Conservation (phyloP, 2,329 filamentous ascomycete genomes). For the Drechslera avenae region DNA sequence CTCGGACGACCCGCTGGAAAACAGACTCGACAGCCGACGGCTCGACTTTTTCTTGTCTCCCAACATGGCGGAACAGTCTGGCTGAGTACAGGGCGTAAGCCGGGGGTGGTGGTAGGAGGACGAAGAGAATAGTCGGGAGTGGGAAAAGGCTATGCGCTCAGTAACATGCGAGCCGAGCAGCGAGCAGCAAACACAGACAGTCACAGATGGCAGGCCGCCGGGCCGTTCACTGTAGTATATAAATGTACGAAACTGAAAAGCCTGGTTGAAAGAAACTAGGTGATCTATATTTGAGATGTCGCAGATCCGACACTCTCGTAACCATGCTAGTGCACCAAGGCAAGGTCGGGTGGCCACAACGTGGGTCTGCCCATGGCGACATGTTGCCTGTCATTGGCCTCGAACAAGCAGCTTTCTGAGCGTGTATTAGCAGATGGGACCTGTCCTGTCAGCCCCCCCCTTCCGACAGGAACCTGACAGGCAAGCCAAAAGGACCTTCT, state of each 20-base stretch:
- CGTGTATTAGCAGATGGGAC: slow-evolving; percentile 4
- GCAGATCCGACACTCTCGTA: slow-evolving; percentile 31
- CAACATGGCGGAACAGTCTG: slow-evolving; percentile 22
- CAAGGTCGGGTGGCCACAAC: slow-evolving; percentile 24
- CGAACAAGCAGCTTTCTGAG: neutral
- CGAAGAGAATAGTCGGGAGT: neutral
- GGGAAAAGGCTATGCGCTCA: slow-evolving; percentile 12
- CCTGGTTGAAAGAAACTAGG: slow-evolving; percentile 22
- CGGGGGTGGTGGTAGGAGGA: neutral
- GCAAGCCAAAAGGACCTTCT: slow-evolving; percentile 7
- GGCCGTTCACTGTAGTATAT: slow-evolving; percentile 19
- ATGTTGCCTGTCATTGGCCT: slow-evolving; percentile 11
- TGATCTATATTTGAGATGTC: slow-evolving; percentile 36
- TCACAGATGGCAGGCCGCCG: slow-evolving; percentile 24
- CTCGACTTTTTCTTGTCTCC: slow-evolving; percentile 41
- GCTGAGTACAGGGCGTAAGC: neutral
- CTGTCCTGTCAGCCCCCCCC: neutral
- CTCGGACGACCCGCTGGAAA: slow-evolving; percentile 34
- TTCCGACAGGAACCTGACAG: slow-evolving; percentile 1
- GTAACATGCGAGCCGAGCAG: slow-evolving; percentile 18
- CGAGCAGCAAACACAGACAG: slow-evolving; percentile 29
- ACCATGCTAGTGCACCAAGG: slow-evolving; percentile 26
- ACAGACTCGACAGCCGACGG: slow-evolving; percentile 43
- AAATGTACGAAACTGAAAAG: slow-evolving; percentile 10
- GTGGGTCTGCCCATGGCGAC: slow-evolving; percentile 7